Evolutionary conservation across 1,139 yeast genomes (phyloP).

Genomic region (Debaryomyces robertsiae): DNA sequence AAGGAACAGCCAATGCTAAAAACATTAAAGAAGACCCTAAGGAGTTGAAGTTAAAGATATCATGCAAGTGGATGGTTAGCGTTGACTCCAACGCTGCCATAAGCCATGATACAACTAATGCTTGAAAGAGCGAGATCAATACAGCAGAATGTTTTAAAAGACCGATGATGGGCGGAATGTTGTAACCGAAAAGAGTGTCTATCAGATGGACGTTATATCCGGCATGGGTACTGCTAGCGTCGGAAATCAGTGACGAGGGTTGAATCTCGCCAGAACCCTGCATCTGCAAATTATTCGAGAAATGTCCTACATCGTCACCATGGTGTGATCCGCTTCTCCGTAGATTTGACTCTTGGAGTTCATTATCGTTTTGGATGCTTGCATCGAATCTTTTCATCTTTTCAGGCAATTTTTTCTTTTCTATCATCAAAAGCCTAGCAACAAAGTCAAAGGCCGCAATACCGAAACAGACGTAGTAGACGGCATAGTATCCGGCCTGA

Average conservation of each 20-base stretch:
- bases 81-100: constrained; percentile 3
- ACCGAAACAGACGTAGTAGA: constrained; percentile 4
- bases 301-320: too few relatives aligned
- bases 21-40: constrained; percentile 1
- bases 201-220: background rate
- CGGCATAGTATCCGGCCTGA: constrained; percentile 1
- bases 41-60: constrained; percentile 1
- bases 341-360: background rate
- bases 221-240: background rate
- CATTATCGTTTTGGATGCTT: background rate
- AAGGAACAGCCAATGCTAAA: background rate
- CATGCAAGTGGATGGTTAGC: background rate
- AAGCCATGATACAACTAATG: constrained; percentile 2
- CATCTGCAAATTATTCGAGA: too few relatives aligned
- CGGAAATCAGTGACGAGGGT: background rate
- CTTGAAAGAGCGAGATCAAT: constrained; percentile 1
- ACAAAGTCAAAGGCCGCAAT: background rate
- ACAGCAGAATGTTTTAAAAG: constrained; percentile 2
- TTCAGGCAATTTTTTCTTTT: constrained; percentile 1
- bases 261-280: too few relatives aligned
- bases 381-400: background rate
- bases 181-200: constrained; percentile 1
- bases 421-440: constrained; percentile 2
- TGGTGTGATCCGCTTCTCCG: too few relatives aligned
- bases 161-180: background rate